phyloP scores from a whole-genome alignment of 2,329 filamentous ascomycete genomes.

The Elsinoe ampelina region DNA sequence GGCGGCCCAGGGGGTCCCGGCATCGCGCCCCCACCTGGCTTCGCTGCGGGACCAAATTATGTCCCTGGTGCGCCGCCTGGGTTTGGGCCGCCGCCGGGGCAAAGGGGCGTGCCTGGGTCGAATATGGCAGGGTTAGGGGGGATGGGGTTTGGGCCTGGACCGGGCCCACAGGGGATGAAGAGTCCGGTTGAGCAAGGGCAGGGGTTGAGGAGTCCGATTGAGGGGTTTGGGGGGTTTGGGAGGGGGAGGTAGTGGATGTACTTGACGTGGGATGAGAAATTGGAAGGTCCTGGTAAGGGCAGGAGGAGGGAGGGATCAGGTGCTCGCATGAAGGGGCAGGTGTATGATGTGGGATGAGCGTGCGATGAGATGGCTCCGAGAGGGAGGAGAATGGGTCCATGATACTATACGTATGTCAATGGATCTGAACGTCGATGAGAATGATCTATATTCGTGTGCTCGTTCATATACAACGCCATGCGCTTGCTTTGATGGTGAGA shows the following conservation, averaged over 20 bases:
- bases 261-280: not conserved
- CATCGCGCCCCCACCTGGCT: conserved; percentile 14
- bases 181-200: conserved; percentile 2
- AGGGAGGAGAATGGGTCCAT: too few species aligned
- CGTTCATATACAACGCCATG: too few species aligned
- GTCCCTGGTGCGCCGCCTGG: conserved; percentile 11
- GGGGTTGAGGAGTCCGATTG: conserved; percentile 1
- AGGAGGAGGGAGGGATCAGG: not conserved
- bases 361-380: too few species aligned
- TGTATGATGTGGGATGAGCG: too few species aligned
- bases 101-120: not conserved
- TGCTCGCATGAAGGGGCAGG: not conserved
- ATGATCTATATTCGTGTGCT: too few species aligned
- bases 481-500: too few species aligned
- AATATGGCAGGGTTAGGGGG: conserved; percentile 3
- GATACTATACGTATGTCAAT: too few species aligned
- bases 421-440: too few species aligned
- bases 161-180: not conserved
- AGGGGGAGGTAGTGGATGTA: not conserved
- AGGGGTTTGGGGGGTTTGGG: conserved; percentile 2
- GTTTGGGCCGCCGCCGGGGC: conserved; percentile 7
- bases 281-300: not conserved
- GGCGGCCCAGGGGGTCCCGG: conserved; percentile 7
- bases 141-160: not conserved
- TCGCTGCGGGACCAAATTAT: conserved; percentile 7